Evolutionary conservation across 345 rosid species (phyloP).

Genomic region (Hibiscus trionum): DNA sequence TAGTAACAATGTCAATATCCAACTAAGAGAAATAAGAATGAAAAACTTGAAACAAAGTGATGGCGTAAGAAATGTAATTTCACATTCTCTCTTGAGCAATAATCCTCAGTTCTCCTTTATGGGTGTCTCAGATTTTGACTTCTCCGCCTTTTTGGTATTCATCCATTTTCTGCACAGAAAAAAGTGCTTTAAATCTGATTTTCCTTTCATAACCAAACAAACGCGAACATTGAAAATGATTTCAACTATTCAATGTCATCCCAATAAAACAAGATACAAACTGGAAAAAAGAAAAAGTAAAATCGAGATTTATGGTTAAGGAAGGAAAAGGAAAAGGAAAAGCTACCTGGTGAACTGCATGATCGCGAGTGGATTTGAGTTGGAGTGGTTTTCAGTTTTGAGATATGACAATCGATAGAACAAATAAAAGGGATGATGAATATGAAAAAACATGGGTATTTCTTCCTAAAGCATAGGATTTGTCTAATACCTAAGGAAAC

Average conservation of each 20-base stretch:
- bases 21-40: not conserved
- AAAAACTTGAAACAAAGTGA: slow-evolving; percentile 33
- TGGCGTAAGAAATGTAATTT: slow-evolving; percentile 43
- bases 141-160: slow-evolving; percentile 47
- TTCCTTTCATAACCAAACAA: not conserved
- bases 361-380: not conserved
- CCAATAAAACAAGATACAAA: not conserved
- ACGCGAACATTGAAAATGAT: not conserved
- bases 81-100: slow-evolving; percentile 41
- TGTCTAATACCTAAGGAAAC: too few relatives aligned
- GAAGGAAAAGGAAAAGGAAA: too few relatives aligned
- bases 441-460: too few relatives aligned
- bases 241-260: not conserved
- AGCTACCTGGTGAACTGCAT: not conserved
- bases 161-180: slow-evolving; percentile 22
- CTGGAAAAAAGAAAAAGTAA: not conserved
- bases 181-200: not conserved
- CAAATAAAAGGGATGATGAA: too few relatives aligned
- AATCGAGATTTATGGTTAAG: not conserved
- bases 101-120: slow-evolving; percentile 43
- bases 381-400: not conserved
- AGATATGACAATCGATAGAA: too few relatives aligned
- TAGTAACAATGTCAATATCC: not conserved
- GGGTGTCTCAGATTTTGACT: slow-evolving; percentile 33
- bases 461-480: too few relatives aligned